Evolutionary conservation across 2,329 filamentous ascomycete species (phyloP).

Genomic region (Phialophora chinensis): DNA sequence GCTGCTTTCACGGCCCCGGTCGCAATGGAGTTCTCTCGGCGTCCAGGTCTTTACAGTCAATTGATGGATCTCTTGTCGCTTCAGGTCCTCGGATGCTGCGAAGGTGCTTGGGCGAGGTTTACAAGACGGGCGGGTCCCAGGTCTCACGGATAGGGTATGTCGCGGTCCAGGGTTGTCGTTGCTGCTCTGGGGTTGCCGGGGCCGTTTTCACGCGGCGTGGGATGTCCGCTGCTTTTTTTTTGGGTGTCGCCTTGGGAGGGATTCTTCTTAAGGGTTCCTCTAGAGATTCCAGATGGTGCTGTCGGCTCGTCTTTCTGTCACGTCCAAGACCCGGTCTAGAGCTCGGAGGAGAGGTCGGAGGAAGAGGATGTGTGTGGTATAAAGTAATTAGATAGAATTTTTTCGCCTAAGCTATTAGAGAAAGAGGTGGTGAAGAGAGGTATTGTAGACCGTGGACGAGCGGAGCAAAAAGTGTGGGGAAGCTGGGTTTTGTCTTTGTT

Average conservation of each 20-base stretch:
- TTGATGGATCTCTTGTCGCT: neutral
- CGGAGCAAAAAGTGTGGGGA: conserved; percentile 17
- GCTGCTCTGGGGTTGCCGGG: neutral
- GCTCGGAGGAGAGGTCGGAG: neutral
- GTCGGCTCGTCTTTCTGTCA: conserved; percentile 3
- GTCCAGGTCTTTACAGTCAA: neutral
- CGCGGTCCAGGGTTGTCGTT: neutral
- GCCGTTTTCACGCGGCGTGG: neutral
- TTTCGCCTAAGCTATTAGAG: conserved; percentile 7
- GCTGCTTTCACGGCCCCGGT: neutral
- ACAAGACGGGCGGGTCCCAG: neutral
- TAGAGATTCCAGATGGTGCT: conserved; percentile 6
- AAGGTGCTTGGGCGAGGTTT: neutral
- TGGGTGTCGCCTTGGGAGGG: neutral
- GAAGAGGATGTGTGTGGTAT: neutral
- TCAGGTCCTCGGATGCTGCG: neutral
- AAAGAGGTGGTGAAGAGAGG: conserved; percentile 1
- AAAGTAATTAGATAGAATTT: conserved; percentile 9
- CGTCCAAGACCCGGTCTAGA: neutral
- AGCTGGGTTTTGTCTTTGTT: conserved; percentile 4
- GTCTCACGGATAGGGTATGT: neutral
- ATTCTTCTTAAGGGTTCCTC: neutral
- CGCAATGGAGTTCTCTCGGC: neutral
- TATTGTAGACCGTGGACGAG: conserved; percentile 8
- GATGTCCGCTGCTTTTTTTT: neutral